phyloP scores from a whole-genome alignment of 805 yeast species.

The Blastobotrys muscicola region DNA sequence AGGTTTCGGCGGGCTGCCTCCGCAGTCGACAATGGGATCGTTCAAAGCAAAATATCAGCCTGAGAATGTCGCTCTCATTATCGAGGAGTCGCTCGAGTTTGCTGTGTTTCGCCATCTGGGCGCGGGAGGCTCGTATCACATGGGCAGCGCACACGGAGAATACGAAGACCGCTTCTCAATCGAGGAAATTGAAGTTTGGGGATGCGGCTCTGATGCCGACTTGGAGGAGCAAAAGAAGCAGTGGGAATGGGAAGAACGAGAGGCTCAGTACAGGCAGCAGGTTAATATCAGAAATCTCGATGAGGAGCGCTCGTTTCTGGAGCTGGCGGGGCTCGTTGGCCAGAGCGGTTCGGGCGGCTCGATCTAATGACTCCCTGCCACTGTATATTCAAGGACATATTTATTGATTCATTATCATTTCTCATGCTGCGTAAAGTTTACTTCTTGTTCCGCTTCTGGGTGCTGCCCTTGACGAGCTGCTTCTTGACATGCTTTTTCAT shows the following conservation, averaged over 20 bases:
- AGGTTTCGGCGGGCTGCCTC: constrained; percentile 64
- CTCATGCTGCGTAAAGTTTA: background rate
- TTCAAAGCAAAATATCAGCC: constrained; percentile 31
- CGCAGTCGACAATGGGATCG: constrained; percentile 35
- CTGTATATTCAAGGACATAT: background rate
- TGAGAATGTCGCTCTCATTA: constrained; percentile 70
- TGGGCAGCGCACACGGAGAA: constrained; percentile 23
- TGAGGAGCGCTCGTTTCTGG: constrained; percentile 79
- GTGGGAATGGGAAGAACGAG: constrained; percentile 90
- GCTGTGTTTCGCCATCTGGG: constrained; percentile 69
- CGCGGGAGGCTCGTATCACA: constrained; percentile 39
- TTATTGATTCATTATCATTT: constrained; percentile 2
- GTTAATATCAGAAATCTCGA: constrained; percentile 53
- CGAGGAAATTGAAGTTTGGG: constrained; percentile 83
- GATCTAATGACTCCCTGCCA: constrained; percentile 20
- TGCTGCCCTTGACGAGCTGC: constrained; percentile 53
- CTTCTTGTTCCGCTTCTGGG: constrained; percentile 3
- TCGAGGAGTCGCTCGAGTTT: constrained; percentile 72
- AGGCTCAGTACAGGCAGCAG: constrained; percentile 67
- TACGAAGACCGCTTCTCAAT: constrained; percentile 66
- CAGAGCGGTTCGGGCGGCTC: constrained; percentile 42
- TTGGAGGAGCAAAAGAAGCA: constrained; percentile 62
- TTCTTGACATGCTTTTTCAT: constrained; percentile 78
- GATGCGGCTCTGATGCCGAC: constrained; percentile 74
- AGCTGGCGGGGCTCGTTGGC: constrained; percentile 65